Conservation (phyloP, 306 rosid species). For the Begonia masoniana region DNA sequence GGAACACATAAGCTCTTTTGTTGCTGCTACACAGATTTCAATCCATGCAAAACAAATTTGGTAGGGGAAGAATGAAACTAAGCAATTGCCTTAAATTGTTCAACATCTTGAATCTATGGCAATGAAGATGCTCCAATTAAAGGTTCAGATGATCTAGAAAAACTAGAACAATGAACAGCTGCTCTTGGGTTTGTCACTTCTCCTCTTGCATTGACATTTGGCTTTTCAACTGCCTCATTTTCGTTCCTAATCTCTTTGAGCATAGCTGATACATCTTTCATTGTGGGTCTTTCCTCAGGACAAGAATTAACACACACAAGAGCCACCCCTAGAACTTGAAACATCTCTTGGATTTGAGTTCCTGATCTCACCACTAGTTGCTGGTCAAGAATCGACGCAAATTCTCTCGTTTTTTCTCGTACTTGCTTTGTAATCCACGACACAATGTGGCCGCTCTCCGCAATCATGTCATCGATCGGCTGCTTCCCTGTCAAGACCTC, state of each 20-base stretch:
- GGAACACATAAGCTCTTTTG: slow-evolving; percentile 4
- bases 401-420: slow-evolving; percentile 41
- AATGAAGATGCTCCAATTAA: slow-evolving; percentile 46
- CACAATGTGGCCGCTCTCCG: slow-evolving; percentile 65
- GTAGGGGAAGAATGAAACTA: slow-evolving; percentile 13
- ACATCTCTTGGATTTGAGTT: slow-evolving; percentile 78
- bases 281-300: slow-evolving; percentile 78
- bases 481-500: slow-evolving; percentile 76
- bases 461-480: slow-evolving; percentile 59
- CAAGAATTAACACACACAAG: slow-evolving; percentile 64
- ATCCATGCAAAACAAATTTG: slow-evolving; percentile 33
- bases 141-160: slow-evolving; percentile 81
- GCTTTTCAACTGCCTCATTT: slow-evolving; percentile 53
- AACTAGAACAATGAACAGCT: slow-evolving; percentile 68
- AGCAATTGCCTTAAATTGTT: slow-evolving; percentile 14
- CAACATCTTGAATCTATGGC: slow-evolving; percentile 20
- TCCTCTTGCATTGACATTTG: slow-evolving; percentile 32
- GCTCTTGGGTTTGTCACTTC: slow-evolving; percentile 33
- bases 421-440: slow-evolving; percentile 63
- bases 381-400: slow-evolving; percentile 56
- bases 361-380: slow-evolving; percentile 58
- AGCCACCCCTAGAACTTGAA: slow-evolving; percentile 90
- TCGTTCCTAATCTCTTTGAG: slow-evolving; percentile 72
- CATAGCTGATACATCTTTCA: slow-evolving; percentile 89
- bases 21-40: slow-evolving; percentile 18